Evolutionary conservation across 441 rosid genomes (phyloP).

Genomic region (Theobroma grandiflorum): DNA sequence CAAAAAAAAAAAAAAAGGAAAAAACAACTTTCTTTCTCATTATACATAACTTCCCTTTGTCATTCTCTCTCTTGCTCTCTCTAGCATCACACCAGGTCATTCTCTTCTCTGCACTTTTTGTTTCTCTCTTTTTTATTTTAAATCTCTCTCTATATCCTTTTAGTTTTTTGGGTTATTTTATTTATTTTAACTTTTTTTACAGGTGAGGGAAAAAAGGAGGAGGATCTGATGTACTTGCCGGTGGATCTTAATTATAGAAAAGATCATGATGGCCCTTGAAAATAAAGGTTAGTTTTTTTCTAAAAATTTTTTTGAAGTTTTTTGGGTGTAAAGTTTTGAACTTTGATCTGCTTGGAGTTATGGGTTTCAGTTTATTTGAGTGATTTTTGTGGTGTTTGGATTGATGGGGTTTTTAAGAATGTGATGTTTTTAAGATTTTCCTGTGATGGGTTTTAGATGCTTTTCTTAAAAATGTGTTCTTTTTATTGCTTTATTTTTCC

Average conservation of each 20-base stretch:
- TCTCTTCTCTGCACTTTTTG: neutral
- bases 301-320: neutral
- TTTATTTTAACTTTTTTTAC: neutral
- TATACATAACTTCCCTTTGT: neutral
- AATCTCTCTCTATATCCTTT: neutral
- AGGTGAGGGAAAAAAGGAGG: conserved; percentile 38
- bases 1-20: neutral
- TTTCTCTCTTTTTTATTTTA: conserved; percentile 2
- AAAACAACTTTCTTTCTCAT: neutral
- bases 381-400: neutral
- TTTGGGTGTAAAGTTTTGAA: conserved; percentile 18
- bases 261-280: conserved; percentile 59
- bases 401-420: neutral
- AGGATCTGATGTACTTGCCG: conserved; percentile 65
- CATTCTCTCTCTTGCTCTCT: conserved; percentile 6
- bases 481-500: neutral
- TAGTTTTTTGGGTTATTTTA: neutral
- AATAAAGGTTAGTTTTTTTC: conserved; percentile 44
- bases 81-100: conserved; percentile 25
- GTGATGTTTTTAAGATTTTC: neutral
- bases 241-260: conserved; percentile 53
- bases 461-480: neutral
- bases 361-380: conserved; percentile 6
- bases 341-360: conserved; percentile 19
- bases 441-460: neutral